Percentiles rank a stretch among this genome's conserved stretches.
Conservation (phyloP, 768 basidiomycete genomes). For the Phaeotremella skinneri region DNA sequence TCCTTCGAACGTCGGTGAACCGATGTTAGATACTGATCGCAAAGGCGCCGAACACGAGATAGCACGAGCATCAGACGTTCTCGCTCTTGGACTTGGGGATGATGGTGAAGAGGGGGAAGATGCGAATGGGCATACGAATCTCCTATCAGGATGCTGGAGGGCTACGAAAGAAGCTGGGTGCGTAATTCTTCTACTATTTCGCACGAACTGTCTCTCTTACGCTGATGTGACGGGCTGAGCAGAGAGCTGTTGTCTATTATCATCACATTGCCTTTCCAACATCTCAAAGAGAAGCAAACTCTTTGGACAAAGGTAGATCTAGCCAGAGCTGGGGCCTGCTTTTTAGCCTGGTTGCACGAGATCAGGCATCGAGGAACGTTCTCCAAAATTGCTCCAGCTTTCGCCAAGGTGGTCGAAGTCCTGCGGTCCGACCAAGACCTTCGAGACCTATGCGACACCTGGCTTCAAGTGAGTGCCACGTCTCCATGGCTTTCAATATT, state of each 20-base stretch:
- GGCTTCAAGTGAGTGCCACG: constrained; percentile 39
- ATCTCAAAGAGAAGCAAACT: constrained; percentile 7
- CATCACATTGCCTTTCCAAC: constrained; percentile 23
- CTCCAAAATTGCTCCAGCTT: constrained; percentile 45
- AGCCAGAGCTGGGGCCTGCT: constrained; percentile 29
- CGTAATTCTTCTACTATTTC: background rate
- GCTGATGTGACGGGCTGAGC: background rate
- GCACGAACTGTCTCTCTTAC: background rate
- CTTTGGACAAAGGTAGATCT: constrained; percentile 34
- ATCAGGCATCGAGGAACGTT: constrained; percentile 51
- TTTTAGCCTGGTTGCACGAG: constrained; percentile 46
- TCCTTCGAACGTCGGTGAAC: constrained; percentile 13
- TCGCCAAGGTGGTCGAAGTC: constrained; percentile 33
- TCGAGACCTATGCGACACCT: constrained; percentile 22
- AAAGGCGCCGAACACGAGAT: constrained; percentile 46
- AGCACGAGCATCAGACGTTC: constrained; percentile 42
- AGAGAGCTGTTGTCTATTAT: constrained; percentile 36
- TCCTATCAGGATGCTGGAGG: constrained; percentile 49
- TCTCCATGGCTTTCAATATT: background rate
- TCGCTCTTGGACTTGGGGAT: constrained; percentile 13
- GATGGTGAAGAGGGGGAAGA: constrained; percentile 32
- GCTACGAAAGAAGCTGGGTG: constrained; percentile 49
- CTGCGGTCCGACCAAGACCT: constrained; percentile 18
- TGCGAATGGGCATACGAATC: constrained; percentile 30
- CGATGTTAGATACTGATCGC: constrained; percentile 4